Evolutionary conservation across 306 rosid species (phyloP).

Genomic region (Casuarina equisetifolia): DNA sequence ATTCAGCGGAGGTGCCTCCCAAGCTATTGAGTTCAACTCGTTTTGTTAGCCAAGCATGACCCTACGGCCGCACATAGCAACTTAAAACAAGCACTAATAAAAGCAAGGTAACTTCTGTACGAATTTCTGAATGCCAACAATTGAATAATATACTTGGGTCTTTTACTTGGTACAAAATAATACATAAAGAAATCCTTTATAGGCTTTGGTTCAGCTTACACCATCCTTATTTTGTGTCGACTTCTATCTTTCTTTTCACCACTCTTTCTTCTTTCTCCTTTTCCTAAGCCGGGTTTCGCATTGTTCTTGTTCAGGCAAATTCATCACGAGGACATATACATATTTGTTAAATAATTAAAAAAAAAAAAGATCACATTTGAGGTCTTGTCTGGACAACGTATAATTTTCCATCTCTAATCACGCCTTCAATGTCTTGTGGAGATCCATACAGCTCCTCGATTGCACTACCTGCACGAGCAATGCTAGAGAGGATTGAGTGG

Average conservation of each 20-base stretch:
- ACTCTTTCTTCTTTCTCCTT: neutral
- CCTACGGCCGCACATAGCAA: neutral
- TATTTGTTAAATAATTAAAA: neutral
- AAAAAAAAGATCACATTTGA: constrained; percentile 58
- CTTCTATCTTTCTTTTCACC: neutral
- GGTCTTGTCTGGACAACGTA: constrained; percentile 96
- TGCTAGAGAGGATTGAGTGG: constrained; percentile 72
- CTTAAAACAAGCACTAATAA: neutral
- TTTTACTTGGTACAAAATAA: neutral
- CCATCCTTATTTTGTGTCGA: neutral
- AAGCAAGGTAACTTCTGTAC: neutral
- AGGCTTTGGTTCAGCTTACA: neutral
- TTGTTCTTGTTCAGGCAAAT: neutral
- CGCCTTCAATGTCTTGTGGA: constrained; percentile 98
- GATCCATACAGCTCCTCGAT: constrained; percentile 86
- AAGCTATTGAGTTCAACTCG: neutral
- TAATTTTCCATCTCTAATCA: constrained; percentile 79
- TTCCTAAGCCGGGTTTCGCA: neutral
- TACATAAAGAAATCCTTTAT: neutral
- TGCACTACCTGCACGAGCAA: constrained; percentile 85
- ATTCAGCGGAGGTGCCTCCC: no score
- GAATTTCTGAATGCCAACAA: neutral
- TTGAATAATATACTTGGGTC: neutral
- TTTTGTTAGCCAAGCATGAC: neutral
- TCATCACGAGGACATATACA: neutral